Evolutionary conservation across 805 yeast species (phyloP), one percentile per base, ranked within the genome.

Genomic region (Candida vaughaniae): DNA sequence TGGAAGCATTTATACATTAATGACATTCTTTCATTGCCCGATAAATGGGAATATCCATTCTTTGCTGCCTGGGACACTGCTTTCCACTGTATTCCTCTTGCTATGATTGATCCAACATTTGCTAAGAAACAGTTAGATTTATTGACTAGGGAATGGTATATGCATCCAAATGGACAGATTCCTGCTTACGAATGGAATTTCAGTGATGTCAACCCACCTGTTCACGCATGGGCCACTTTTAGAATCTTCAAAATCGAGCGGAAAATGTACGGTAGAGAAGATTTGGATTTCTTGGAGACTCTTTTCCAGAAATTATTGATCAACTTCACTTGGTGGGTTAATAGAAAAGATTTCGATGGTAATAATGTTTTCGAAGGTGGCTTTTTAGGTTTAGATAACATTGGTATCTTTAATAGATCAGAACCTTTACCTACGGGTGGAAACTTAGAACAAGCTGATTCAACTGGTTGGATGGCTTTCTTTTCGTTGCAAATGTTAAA

Each of bases 151-250:
- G 97, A 89, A 62, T 89, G 96, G 96, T 89, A 89, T 57, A 87
- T 88, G 95, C 96, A 91, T 57, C 96, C 96, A 31, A 89, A 89
- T 58, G 97, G 97, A n/a, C 96, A 90, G 62, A 78, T 88, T 46
- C 96, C 97, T 0, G 96, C 96, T 10, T 89, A 89, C 59, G 97
- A 89, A 62, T 89, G 97, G 97, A 89, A 90, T 58, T 89, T 89
- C 53, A 71, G 85, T 44, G 97, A 89, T 60, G 95, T 90, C n/a
- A 89, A 89, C 57, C 97, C 97, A 1, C 97, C 97, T 0, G 97
- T 89, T 23, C 96, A 90, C 58, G 96, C 96, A 0, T 89, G 96
- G 96, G 82, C 96, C 1, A 81, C 90, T 10, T 89, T 80, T 58
- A 74, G 97, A 50, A 85, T 85, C 28, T 89, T 78, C 64, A 89